Base-by-base conservation (phyloP, 2,329 filamentous ascomycete species). In the Talaromyces pinophilus region DNA sequence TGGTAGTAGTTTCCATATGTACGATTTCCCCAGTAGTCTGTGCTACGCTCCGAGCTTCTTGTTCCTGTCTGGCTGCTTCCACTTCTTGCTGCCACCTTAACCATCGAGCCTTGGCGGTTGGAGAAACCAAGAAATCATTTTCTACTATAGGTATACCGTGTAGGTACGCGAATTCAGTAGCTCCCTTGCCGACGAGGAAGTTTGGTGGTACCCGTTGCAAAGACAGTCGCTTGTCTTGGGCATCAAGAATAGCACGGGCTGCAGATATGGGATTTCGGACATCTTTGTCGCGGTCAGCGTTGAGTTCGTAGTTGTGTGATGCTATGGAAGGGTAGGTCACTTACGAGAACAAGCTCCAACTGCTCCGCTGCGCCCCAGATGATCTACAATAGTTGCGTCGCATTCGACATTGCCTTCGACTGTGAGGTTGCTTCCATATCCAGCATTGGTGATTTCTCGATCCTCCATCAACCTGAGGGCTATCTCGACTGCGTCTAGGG, bases 371-470 rank as follows among this genome's bases (percentile, higher is more conserved):
- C 93, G 88, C 50, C 96, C 95, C 61, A 90, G 82, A 76, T 98
- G 91, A 74, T 99, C 93, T 48, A 99, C 91, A 63, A 99, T 87
- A 0, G 92, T 93, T 64, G 95, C 95, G 82, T 99, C 95, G 72
- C 93, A 96, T 77, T 99, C 95, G 13, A 98, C 95, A 0, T 88
- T 87, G 1, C 95, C 95, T 71, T 97, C 90, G 69, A 96, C 91
- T 54, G 92, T 90, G 28, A 99, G 82, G 73, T 99, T 99, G 79
- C 95, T 99, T 57, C 96, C 95, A 76, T 91, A 98, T 0, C 95
- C 95, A 44, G 94, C 92, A 77, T 99, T 99, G 42, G 96, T 99
- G 70, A 99, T 96, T 73, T 97, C 93, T 66, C 91, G 89, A 76
- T 99, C 92, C 79, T 99, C 95, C 19, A 99, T 87, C 22, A 92